Conservation (phyloP, 495 filamentous ascomycete species). For the Pyrenula massariospora region DNA sequence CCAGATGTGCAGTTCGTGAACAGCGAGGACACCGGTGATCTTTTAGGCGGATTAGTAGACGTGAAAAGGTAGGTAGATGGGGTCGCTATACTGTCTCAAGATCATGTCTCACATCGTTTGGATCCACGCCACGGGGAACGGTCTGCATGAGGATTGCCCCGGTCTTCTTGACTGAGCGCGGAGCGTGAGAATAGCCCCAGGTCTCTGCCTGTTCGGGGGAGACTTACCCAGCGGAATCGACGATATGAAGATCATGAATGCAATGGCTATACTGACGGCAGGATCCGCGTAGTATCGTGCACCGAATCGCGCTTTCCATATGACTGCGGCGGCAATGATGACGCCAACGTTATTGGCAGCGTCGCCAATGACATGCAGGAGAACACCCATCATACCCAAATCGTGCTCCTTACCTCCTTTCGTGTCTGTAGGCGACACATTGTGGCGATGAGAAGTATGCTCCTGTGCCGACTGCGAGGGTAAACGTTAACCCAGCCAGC, state of each 20-base stretch:
- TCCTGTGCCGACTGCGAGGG: too few relatives aligned
- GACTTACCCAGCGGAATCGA: conserved; percentile 88
- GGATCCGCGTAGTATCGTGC: conserved; percentile 79
- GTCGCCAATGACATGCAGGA: conserved; percentile 92
- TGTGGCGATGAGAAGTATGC: too few relatives aligned
- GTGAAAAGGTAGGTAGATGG: too few relatives aligned
- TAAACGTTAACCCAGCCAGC: too few relatives aligned
- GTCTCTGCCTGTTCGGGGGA: too few relatives aligned
- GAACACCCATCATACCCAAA: conserved; percentile 92
- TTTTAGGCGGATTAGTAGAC: too few relatives aligned
- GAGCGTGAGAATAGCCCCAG: too few relatives aligned
- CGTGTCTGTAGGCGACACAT: too few relatives aligned
- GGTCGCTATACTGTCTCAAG: too few relatives aligned
- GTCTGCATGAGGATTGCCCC: conserved; percentile 92
- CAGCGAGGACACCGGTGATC: conserved; percentile 72
- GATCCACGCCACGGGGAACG: conserved; percentile 71
- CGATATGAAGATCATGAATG: conserved; percentile 81
- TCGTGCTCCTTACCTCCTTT: conserved; percentile 37
- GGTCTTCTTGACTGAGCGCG: too few relatives aligned
- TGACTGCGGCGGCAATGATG: conserved; percentile 77
- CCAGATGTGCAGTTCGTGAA: conserved; percentile 96
- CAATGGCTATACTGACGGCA: conserved; percentile 85
- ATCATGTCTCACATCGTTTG: conserved; percentile 86
- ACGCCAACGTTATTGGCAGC: conserved; percentile 94
- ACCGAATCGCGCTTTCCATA: conserved; percentile 67